These are phyloP conservation scores for Pleurozium schreberi DNA, from an alignment of 225 moss, liverwort and hornwort genomes.

Conservation along the genomic window DNA sequence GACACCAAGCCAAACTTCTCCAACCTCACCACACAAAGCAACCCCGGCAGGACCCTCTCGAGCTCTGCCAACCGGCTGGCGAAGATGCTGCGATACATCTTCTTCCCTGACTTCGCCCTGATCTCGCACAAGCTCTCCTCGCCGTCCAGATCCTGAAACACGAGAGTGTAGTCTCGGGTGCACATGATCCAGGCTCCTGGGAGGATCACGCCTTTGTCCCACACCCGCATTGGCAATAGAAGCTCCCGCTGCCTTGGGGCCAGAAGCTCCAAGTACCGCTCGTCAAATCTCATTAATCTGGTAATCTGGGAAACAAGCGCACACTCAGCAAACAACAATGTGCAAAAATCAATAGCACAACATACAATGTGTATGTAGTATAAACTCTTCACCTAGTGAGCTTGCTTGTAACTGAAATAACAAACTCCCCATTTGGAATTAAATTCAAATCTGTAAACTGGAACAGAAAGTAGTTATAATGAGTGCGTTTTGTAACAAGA, in stretches of 20 bases:
- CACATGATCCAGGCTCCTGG: slow-evolving; percentile 43
- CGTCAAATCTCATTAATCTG: slow-evolving; percentile 20
- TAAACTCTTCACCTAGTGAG: not conserved
- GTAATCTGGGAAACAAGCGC: slow-evolving; percentile 17
- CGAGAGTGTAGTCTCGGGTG: slow-evolving; percentile 21
- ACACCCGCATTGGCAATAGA: slow-evolving; percentile 20
- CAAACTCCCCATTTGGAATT: not conserved
- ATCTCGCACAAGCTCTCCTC: slow-evolving; percentile 48
- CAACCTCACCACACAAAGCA: slow-evolving; percentile 23
- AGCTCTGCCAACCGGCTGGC: slow-evolving; percentile 28
- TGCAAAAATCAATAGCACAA: not conserved
- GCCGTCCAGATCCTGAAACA: slow-evolving; percentile 29
- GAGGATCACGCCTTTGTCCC: slow-evolving; percentile 45
- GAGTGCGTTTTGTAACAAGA: not conserved
- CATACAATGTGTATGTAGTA: not conserved
- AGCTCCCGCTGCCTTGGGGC: slow-evolving; percentile 32
- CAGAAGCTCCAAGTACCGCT: slow-evolving; percentile 16
- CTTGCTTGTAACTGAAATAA: not conserved
- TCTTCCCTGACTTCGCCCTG: slow-evolving; percentile 23
- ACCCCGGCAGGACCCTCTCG: slow-evolving; percentile 24
- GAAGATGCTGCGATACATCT: slow-evolving; percentile 32
- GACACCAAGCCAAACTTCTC: slow-evolving; percentile 39
- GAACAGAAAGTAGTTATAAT: not conserved
- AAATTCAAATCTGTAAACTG: not conserved
- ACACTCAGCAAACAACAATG: not conserved